Evolutionary conservation across 2,329 filamentous ascomycete genomes (phyloP), one percentile per base, ranked within the genome.

Genomic region (Claviceps sorghi): DNA sequence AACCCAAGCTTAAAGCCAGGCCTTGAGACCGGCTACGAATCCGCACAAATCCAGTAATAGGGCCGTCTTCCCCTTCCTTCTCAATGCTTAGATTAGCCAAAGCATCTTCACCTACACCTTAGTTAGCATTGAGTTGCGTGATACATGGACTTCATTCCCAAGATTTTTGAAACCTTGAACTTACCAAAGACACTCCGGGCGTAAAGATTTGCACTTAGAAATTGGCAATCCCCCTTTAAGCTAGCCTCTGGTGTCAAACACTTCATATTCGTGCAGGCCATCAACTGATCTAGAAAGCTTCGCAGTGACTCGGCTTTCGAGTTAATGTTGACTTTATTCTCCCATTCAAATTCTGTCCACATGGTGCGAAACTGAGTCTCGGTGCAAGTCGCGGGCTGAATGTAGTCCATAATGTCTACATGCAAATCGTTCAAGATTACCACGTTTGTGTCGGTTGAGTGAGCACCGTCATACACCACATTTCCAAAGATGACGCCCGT

Each of bases 291-390:
- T 58, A 98, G 73, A 80, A 98, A 98, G 21, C 94, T 88, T 49
- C 91, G 82, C 55, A 98, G 76, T 30, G 81, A 85, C 74, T 91
- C 95, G 59, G 88, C 88, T 76, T 96, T 97, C 58, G 88, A 94
- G 72, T 96, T 96, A 73, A 98, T 97, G 73, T 98, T 98, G 69
- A 98, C 91, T 79, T 98, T 98, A 74, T 98, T 98, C 76, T 98
- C 93, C 93, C 93, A 98, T 67, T 98, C 93, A 60, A 98, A 98
- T 66, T 98, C 93, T 40, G 93, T 98, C 93, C 93, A 98, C 93
- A 98, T 98, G n/a, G 88, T 95, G 55, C 93, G 82, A 83, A 98
- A 98, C 64, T 97, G 89, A 11, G 91, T 96, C 75, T 98, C 93
- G 4, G 88, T 93, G 76, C 93, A 98, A 17, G 89, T 84, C 7